Percentiles rank a stretch among this genome's conserved stretches.
Evolutionary conservation across 768 basidiomycete species (phyloP).

Genomic region (Hirschioporus abietinus): DNA sequence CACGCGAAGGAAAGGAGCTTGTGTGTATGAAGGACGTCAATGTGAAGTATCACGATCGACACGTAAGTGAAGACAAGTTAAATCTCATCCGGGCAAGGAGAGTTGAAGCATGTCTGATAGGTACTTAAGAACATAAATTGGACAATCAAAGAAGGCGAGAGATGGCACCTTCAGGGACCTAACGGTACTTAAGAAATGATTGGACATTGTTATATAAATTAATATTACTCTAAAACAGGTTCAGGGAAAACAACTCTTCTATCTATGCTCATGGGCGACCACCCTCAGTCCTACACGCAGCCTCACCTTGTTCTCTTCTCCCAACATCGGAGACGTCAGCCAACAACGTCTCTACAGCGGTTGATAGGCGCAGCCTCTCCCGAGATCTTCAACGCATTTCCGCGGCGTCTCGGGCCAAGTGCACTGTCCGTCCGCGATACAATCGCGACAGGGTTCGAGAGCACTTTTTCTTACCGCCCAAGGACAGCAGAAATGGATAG

Average conservation of each 20-base stretch:
- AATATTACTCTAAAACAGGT: constrained; percentile 37
- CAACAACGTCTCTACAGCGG: constrained; percentile 62
- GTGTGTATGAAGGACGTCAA: constrained; percentile 62
- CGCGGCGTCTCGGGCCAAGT: constrained; percentile 45
- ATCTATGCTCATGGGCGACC: constrained; percentile 86
- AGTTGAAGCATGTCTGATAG: constrained; percentile 29
- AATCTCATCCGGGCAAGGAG: background rate
- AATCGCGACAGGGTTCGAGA: constrained; percentile 84
- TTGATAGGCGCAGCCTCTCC: constrained; percentile 81
- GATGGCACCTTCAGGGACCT: constrained; percentile 86
- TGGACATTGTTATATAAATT: background rate
- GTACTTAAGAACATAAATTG: constrained; percentile 76
- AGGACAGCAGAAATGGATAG: constrained; percentile 27
- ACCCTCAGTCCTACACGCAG: constrained; percentile 90
- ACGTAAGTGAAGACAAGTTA: constrained; percentile 32
- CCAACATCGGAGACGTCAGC: constrained; percentile 53
- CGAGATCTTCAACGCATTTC: constrained; percentile 89
- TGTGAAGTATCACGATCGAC: constrained; percentile 64
- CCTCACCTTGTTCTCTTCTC: constrained; percentile 53
- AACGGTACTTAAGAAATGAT: constrained; percentile 53
- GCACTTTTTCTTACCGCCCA: constrained; percentile 59
- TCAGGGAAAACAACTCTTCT: constrained; percentile 95
- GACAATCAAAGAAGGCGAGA: constrained; percentile 75
- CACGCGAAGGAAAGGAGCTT: constrained; percentile 32
- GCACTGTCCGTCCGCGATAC: constrained; percentile 70